A percentile compares a stretch with the other conserved stretches of the same genome.
Conservation (phyloP, 768 basidiomycete genomes). For the Rhodosporidiobolus sp. region DNA sequence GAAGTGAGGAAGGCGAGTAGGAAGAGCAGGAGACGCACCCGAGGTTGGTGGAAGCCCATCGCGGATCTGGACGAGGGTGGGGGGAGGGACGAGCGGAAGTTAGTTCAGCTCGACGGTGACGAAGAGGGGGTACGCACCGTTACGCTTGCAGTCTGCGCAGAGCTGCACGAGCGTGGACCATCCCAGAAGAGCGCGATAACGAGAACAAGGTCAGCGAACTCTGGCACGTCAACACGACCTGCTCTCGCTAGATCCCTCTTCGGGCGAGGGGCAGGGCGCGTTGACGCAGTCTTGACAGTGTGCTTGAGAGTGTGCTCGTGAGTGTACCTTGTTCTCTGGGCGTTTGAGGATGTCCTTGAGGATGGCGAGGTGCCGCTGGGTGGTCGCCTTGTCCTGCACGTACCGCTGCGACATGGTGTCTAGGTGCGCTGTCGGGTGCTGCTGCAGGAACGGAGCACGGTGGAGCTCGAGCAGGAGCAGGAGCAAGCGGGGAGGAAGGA, state of each 20-base stretch:
- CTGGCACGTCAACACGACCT: neutral
- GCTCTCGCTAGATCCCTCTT: neutral
- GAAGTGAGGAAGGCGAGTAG: too few species aligned
- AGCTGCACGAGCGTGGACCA: neutral
- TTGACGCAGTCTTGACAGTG: too few species aligned
- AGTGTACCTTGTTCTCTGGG: constrained; percentile 75
- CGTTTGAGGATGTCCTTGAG: constrained; percentile 82
- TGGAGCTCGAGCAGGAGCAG: neutral
- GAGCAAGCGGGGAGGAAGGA: too few species aligned
- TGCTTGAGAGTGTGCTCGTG: neutral
- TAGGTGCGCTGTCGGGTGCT: neutral
- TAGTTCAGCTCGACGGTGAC: neutral
- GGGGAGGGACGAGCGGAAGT: neutral
- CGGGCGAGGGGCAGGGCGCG: too few species aligned
- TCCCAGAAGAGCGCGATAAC: neutral
- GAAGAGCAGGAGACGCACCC: too few species aligned
- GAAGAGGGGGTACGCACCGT: constrained; percentile 60
- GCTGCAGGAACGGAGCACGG: too few species aligned
- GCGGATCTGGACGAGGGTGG: constrained; percentile 65
- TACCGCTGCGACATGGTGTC: constrained; percentile 22
- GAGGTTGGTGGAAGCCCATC: constrained; percentile 99
- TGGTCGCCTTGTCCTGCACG: constrained; percentile 23
- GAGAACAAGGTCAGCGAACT: neutral
- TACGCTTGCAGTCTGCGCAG: constrained; percentile 94
- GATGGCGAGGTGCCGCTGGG: constrained; percentile 49